Base-by-base conservation (phyloP, 2,329 filamentous ascomycete species). In the Nannizziopsis arthrosporioides region DNA sequence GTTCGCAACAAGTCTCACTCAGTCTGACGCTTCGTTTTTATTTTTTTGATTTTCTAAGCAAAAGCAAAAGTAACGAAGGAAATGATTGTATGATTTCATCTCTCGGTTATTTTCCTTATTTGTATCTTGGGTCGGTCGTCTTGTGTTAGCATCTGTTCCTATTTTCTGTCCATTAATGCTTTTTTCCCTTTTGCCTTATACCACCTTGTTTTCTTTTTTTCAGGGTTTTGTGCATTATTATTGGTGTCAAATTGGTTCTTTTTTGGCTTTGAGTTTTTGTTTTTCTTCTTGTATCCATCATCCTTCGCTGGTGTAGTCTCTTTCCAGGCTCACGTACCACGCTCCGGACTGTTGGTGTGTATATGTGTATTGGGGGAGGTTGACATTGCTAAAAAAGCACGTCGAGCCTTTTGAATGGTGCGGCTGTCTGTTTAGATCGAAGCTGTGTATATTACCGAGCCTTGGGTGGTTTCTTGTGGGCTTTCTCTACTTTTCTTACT, bases 61-160 rank as follows among this genome's bases (percentile, higher is more conserved):
- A 42, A n/a, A 38, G 9, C 19, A 43, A 48, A 48, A 44, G 39
- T 22, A 37, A 48, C 46, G 46, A 43, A 43, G 39, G 46, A 43
- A 42, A 48, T 48, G 46, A 48, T 19, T 48, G 46, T 48, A 48
- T 44, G 46, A 48, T 48, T 39, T 39, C n/a, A 44, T 39, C 9
- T 44, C 31, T 35, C 36, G 22, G 14, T 3, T 15, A n/a, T 36
- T 36, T 36, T 36, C 15, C 17, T 47, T 36, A 17, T 27, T 7
- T 47, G 38, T 36, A 35, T 22, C 37, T 42, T 48, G 40, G 41
- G 35, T 39, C 30, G 46, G 39, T 32, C 37, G 34, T 48, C 46
- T 38, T 19, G 12, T 5, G 14, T 30, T 38, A 15, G 22, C 12
- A 30, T 31, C 19, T 19, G 9, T 43, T 15, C 2, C 36, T 8